These are phyloP conservation scores for Neoboletus brunneissimus DNA, from an alignment of 768 basidiomycete species.

Conservation along the genomic window DNA sequence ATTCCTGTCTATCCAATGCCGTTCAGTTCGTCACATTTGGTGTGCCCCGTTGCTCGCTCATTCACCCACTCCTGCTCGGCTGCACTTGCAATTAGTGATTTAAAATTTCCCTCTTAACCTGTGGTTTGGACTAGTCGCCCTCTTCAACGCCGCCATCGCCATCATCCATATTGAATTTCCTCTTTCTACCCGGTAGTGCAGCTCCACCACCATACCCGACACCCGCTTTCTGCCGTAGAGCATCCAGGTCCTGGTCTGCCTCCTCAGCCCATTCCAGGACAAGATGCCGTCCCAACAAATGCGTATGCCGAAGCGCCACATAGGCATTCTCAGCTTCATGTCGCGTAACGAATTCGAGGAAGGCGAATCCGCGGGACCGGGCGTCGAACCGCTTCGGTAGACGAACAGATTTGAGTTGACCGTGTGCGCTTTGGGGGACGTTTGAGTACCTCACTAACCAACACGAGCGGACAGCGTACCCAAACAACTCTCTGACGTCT, in stretches of 20 bases:
- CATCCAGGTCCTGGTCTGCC: constrained; percentile 73
- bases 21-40: no score
- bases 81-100: no score
- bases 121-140: constrained; percentile 13
- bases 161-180: constrained; percentile 60
- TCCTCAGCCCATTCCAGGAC: constrained; percentile 94
- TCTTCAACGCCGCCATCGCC: constrained; percentile 34
- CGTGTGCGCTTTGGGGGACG: constrained; percentile 62
- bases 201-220: constrained; percentile 71
- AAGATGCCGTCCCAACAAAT: constrained; percentile 92
- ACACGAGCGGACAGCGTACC: constrained; percentile 49
- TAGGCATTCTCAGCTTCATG: constrained; percentile 90
- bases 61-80: no score
- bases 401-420: constrained; percentile 91
- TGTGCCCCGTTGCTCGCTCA: no score
- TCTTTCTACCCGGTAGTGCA: constrained; percentile 69
- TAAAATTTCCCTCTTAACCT: no score
- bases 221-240: constrained; percentile 73
- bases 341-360: constrained; percentile 88
- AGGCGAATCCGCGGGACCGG: constrained; percentile 90
- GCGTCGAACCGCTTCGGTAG: constrained; percentile 90
- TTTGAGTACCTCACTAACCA: not conserved
- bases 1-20: no score
- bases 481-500: constrained; percentile 86
- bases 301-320: constrained; percentile 84